Evolutionary conservation across 1,284 basidiomycete species (phyloP), one percentile per base, ranked within the genome.

Genomic region (Xerocomus nothofagi): DNA sequence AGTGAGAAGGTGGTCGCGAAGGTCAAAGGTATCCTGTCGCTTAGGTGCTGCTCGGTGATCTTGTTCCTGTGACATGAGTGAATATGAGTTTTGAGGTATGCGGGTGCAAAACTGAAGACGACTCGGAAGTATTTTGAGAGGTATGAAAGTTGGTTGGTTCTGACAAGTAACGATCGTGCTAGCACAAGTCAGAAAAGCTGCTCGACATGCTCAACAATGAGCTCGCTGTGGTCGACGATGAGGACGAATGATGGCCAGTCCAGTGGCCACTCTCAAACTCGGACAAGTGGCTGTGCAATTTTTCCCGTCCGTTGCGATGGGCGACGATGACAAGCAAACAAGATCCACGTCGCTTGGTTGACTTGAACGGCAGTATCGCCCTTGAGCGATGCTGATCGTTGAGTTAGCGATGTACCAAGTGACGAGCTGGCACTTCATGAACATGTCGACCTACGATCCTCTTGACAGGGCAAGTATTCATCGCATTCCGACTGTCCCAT

Each of bases 21-120:
- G 72, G 72, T 89, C 86, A 59, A 79, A 87, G 18, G 84, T 84
- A 51, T 88, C 85, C 62, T 84, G 80, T 46, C 78, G 75, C 34
- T 60, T 63, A 46, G 68, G 49, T 32, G 54, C 34, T 39, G 48
- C 44, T 36, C 51, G 49, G 46, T 15, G 54, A 39, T 39, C 51
- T 23, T 57, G 63, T 41, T 66, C 63, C 46, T 66, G 67, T 47
- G 65, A 55, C 63, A 66, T 65, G 59, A 30, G 15, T 18, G 34
- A 40, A 56, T 55, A 41, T 37, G 21, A 33, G 37, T 33, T 18
- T 49, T n/a, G n/a, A n/a, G n/a, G 44, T 46, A 11, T 10, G 40
- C 15, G 43, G 39, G 30, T 39, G 41, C 18, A 24, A 50, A 42
- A 42, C 3, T 34, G 43, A 39, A 48, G 39, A 36, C 2, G 39